Base-by-base conservation (phyloP, 164 flowering plant species). In the Litsea cubeba region DNA sequence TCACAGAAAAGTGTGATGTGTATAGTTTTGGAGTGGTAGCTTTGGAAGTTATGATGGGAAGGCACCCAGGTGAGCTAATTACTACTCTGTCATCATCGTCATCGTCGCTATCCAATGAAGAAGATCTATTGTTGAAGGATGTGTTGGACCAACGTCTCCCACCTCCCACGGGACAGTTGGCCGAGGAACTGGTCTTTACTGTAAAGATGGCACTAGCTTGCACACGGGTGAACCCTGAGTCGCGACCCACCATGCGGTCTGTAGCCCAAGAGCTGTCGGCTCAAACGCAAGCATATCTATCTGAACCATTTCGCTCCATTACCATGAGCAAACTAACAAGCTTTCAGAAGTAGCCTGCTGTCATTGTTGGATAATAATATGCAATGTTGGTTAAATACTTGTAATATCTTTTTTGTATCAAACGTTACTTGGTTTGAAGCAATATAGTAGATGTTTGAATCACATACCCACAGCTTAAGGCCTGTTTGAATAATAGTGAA, bases 21-120 rank as follows among this genome's bases (percentile, higher is more conserved):
- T 76, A 65, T 23, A 76, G 78, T 32, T 76, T 76, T 46, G 78
- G 78, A 23, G 78, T 76, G n/a, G 58, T 76, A 18, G 75, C 71
- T 14, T 65, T 76, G 5, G 78, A 76, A 66, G 26, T 76, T 3
- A 4, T 72, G 62, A 72, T 68, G 62, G 79, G 79, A 26, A 68
- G 65, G 67, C 79, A 76, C 67, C 79, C 79, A 2, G 62, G 79
- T 8, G 75, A 76, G n/a, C 60, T 76, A 22, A 22, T 76, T 23
- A 50, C 74, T 10, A 15, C 49, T 65, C 7, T 65, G 69, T 26
- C 30, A 18, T 28, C 18, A 65, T 25, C 69, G 5, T 58, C 65
- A 2, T 11, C n/a, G 5, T 7, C 65, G 2, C 23, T 22, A 22
- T 30, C 25, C 7, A 12, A 10, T 10, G 72, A 20, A 3, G 40